Evolutionary conservation across 2,329 filamentous ascomycete species (phyloP).

Genomic region (Dactylonectria estremocensis): DNA sequence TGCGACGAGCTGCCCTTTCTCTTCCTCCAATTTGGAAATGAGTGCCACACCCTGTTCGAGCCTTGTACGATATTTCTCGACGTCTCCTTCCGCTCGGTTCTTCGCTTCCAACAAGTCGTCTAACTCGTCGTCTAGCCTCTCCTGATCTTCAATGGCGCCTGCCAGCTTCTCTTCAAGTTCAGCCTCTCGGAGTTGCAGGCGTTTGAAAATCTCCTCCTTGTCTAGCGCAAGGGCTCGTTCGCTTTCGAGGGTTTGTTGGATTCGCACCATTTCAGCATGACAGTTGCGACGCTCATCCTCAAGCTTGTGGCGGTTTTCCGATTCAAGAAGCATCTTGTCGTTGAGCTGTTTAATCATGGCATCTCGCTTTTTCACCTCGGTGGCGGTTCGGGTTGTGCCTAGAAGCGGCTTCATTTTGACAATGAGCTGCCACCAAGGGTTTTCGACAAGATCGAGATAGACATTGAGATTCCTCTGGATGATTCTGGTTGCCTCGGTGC

Average conservation of each 20-base stretch:
- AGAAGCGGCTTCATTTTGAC: slow-evolving; percentile 95
- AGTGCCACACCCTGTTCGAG: slow-evolving; percentile 93
- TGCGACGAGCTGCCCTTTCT: slow-evolving; percentile 82
- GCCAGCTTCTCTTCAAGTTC: slow-evolving; percentile 95
- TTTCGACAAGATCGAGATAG: slow-evolving; percentile 90
- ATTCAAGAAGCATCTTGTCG: slow-evolving; percentile 84
- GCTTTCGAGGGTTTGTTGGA: slow-evolving; percentile 95
- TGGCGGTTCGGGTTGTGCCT: slow-evolving; percentile 90
- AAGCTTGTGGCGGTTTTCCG: slow-evolving; percentile 80
- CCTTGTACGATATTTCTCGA: slow-evolving; percentile 83
- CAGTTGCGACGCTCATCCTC: slow-evolving; percentile 93
- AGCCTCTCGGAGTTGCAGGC: slow-evolving; percentile 91
- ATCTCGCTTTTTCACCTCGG: slow-evolving; percentile 95
- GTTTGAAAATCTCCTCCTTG: slow-evolving; percentile 99
- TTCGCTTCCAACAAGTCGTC: slow-evolving; percentile 91
- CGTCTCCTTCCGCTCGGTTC: slow-evolving; percentile 88
- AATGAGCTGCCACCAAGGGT: slow-evolving; percentile 98
- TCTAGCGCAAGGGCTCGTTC: slow-evolving; percentile 96
- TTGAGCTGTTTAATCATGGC: slow-evolving; percentile 93
- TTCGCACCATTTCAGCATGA: slow-evolving; percentile 87
- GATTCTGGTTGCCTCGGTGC: slow-evolving; percentile 93
- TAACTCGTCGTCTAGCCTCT: slow-evolving; percentile 92
- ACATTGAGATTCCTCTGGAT: slow-evolving; percentile 95
- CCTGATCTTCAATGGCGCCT: slow-evolving; percentile 93
- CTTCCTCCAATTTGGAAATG: slow-evolving; percentile 87